Conservation (phyloP, 2,329 filamentous ascomycete species). For the Sclerotinia nivalis region DNA sequence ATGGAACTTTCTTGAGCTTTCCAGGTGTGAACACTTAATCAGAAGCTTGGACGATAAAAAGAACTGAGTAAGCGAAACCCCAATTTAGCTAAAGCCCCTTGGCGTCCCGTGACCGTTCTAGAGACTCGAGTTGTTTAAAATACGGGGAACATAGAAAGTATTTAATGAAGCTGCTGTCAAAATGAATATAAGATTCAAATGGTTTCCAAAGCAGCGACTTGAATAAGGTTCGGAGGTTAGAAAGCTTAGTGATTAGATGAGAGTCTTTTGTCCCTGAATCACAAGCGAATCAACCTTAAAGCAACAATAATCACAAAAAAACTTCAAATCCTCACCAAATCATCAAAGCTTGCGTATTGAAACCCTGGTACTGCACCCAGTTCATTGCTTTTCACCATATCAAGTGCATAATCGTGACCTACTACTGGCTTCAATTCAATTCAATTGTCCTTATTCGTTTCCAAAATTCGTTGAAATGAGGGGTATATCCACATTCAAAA, state of each 20-base stretch:
- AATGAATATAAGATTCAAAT: background rate
- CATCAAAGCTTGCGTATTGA: background rate
- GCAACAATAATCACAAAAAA: background rate
- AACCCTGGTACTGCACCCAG: background rate
- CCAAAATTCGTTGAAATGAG: background rate
- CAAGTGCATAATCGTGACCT: background rate
- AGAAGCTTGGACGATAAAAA: constrained; percentile 5
- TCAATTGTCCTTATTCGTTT: background rate
- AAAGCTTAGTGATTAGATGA: background rate
- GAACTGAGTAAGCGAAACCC: constrained; percentile 2
- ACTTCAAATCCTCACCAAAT: background rate
- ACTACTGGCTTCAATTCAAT: background rate
- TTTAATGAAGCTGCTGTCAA: background rate
- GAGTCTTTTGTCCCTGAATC: background rate
- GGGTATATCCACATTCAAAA: constrained; percentile 1
- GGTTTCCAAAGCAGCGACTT: background rate
- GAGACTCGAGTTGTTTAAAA: background rate
- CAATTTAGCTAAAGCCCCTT: background rate
- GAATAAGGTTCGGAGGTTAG: background rate
- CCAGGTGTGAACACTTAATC: constrained; percentile 6
- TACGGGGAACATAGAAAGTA: background rate
- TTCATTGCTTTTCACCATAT: background rate
- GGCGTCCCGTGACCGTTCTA: background rate
- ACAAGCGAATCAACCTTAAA: background rate
- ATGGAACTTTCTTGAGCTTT: constrained; percentile 15